Evolutionary conservation across 257 asterid genomes (phyloP), one percentile per base, ranked within the genome.

Genomic region (Solanum chiquidenum): DNA sequence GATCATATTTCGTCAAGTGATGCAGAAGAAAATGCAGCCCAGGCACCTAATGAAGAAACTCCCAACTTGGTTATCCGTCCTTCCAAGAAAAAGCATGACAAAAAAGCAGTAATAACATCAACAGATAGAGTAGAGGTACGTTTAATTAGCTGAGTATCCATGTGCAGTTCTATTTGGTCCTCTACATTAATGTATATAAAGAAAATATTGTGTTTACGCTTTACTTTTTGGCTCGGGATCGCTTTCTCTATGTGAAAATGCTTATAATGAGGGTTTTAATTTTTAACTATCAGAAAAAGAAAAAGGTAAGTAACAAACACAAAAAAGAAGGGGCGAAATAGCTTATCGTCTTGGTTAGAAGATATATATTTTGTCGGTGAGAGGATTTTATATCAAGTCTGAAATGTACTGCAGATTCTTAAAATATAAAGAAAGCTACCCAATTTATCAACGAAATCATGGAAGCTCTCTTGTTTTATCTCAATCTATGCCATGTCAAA

Each of bases 81-180:
- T 79, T 87, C 77, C 13, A 92, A 91, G 88, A 90, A 68, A 89
- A 93, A 91, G 92, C 93, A 90, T 90, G 86, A 72, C 71, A 92
- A 86, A 88, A 89, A 88, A 87, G 89, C 91, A 68, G 79, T 86
- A 69, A 83, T 55, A 42, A 91, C 84, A 23, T 89, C 87, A 27
- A 89, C 90, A 77, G 90, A 87, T 80, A 87, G 58, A 49, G 29
- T 21, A 82, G 71, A 82, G 86, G 86, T 82, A 82, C 46, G 31
- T 49, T 20, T 20, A 82, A 37, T 82, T 82, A 82, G 44, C 71
- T 20, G 86, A 82, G 49, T 86, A 89, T 84, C 79, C 92, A 92
- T 98, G 98, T 96, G 92, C 83, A 37, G 77, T 87, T 87, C 83
- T 86, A 79, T 33, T 71, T 42, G 29, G 83, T n/a, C 37, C 18